Evolutionary conservation across 2,329 filamentous ascomycete genomes (phyloP), one percentile per base, ranked within the genome.

Genomic region (Penicillium sp.): DNA sequence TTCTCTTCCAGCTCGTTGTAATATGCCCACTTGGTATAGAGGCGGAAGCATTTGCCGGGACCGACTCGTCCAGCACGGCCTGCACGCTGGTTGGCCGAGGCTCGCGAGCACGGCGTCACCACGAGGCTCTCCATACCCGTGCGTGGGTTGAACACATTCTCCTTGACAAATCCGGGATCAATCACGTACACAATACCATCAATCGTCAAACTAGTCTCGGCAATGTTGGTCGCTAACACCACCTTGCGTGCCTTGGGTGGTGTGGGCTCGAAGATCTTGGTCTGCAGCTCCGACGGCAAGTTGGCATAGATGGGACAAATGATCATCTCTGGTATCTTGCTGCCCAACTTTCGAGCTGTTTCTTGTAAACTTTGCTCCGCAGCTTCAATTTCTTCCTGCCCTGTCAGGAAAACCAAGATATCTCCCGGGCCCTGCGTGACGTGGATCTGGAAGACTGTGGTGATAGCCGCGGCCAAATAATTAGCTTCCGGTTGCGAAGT

Each of bases 141-240:
- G 1, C 86, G 82, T 0, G 90, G 86, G 52, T 95, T 95, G 72
- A 91, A 97, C 1, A 90, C 80, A 57, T 95, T 95, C 64, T 97
- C 89, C 67, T 98, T 98, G 52, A 93, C 89, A 55, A 94, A 95
- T 0, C 93, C 93, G 0, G 87, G 87, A 58, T 98, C 93, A 49
- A 97, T 95, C 28, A 97, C 93, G 65, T 94, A 96, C 7, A 91
- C 86, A 49, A 97, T 95, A 13, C 90, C 91, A 64, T 97, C 90
- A 47, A 98, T 95, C 0, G 93, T 98, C 62, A 98, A 72, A 74
- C 84, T 89, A 0, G 93, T 98, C 68, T 98, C 93, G 2, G 93
- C 93, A 67, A 98, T 97, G 64, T 98, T 98, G 2, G 93, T 97
- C 0, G 91, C 89, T 29, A 97, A 72, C 0, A 98, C 89, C 0